Conservation (phyloP, 2,329 filamentous ascomycete genomes). For the Nigrospora osmanthi region DNA sequence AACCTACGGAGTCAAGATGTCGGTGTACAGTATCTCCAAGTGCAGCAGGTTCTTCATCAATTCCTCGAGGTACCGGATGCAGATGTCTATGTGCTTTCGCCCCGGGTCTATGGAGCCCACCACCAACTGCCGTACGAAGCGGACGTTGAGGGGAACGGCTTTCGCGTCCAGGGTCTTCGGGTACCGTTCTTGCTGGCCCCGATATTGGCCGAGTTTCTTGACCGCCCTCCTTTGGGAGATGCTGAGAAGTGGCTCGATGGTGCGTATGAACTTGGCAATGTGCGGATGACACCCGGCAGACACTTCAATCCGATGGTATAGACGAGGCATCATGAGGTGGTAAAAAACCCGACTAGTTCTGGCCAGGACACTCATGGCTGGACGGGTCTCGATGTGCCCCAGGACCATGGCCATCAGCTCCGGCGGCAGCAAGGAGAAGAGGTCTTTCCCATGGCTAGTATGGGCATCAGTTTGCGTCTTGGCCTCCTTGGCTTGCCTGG, state of each 20-base stretch:
- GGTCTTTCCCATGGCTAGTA: not conserved
- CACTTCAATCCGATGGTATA: slow-evolving; percentile 1
- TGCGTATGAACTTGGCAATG: slow-evolving; percentile 6
- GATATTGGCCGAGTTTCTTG: slow-evolving; percentile 5
- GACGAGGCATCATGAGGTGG: slow-evolving; percentile 2
- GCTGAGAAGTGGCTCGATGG: slow-evolving; percentile 2
- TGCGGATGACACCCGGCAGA: slow-evolving; percentile 3
- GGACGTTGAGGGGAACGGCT: slow-evolving; percentile 1
- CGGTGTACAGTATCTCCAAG: slow-evolving; percentile 1
- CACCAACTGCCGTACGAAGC: slow-evolving; percentile 2
- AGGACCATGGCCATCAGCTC: slow-evolving; percentile 3
- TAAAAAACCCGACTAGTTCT: slow-evolving; percentile 2
- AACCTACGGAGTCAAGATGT: slow-evolving; percentile 1
- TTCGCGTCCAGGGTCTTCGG: not conserved
- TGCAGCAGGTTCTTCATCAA: slow-evolving; percentile 1
- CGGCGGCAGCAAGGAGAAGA: not conserved
- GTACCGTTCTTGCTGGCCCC: slow-evolving; percentile 4
- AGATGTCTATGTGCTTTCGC: slow-evolving; percentile 3
- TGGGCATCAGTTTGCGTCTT: not conserved
- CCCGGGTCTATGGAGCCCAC: slow-evolving; percentile 1
- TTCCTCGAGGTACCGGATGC: slow-evolving; percentile 4
- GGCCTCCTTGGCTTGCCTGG: no score
- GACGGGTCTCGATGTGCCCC: not conserved
- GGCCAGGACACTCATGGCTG: not conserved
- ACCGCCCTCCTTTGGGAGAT: slow-evolving; percentile 5